Evolutionary conservation across 345 rosid species (phyloP).

Genomic region (Euphorbia tirucalli): DNA sequence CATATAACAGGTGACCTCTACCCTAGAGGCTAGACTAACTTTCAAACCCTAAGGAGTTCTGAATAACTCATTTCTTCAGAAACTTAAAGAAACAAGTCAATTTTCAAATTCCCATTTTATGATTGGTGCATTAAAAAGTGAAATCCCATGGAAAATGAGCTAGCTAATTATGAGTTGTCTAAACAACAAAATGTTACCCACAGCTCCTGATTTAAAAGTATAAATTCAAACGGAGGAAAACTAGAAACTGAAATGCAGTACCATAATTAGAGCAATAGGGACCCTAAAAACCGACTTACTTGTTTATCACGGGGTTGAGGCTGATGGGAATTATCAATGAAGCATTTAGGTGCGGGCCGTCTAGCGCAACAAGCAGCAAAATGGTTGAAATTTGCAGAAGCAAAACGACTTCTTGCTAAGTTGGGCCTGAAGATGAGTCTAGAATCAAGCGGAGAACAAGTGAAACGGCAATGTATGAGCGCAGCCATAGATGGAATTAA

Average conservation of each 20-base stretch:
- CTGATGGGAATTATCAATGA: constrained; percentile 29
- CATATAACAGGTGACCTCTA: too few relatives aligned
- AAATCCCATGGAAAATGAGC: not conserved
- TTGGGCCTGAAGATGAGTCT: constrained; percentile 26
- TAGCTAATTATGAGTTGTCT: not conserved
- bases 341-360: constrained; percentile 34
- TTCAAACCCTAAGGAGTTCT: not conserved
- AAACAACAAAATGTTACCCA: constrained; percentile 10
- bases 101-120: not conserved
- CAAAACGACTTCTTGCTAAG: constrained; percentile 27
- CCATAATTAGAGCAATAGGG: constrained; percentile 8
- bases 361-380: constrained; percentile 26
- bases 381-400: constrained; percentile 16
- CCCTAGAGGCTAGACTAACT: not conserved
- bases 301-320: constrained; percentile 26
- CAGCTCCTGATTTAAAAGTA: not conserved
- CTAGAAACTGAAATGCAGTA: constrained; percentile 1
- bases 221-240: not conserved
- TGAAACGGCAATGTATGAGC: constrained; percentile 40
- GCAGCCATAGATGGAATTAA: constrained; percentile 39
- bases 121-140: not conserved
- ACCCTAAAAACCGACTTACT: constrained; percentile 31
- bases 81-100: not conserved
- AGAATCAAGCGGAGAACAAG: constrained; percentile 36
- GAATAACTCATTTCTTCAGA: not conserved